Base-by-base conservation (phyloP, 1,284 basidiomycete genomes). In the Wallemia ichthyophaga region DNA sequence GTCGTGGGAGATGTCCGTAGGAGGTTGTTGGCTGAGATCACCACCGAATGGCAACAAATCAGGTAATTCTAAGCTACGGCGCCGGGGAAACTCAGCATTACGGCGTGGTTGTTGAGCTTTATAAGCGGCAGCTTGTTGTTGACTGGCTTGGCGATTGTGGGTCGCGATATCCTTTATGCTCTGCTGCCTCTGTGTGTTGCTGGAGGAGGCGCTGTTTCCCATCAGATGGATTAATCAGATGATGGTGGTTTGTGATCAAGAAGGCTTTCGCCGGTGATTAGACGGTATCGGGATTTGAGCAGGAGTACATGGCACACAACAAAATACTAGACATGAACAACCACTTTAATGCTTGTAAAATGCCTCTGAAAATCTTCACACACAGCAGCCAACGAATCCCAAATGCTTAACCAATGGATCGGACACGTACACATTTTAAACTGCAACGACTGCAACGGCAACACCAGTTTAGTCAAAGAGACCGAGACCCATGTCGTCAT, bases 401-500 rank as follows among this genome's bases (percentile, higher is more conserved):
- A 48, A 48, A 48, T 48, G 37, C 37, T 48, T 15, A 48, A 48
- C 37, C n/a, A 48, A 15, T 48, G 37, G n/a, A 48, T 48, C 37
- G 37, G 37, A 48, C 37, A 11, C 17, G 7, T 48, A 48, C 37
- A 48, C 9, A 48, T 17, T 21, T 48, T 48, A n/a, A n/a, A n/a
- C n/a, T n/a, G n/a, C n/a, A n/a, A n/a, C n/a, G n/a, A n/a, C n/a
- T n/a, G n/a, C 27, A 55, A 7, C 28, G 7, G 7, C 7, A 31
- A 17, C 7, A 31, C 17, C 28, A 13, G 71, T 64, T 78, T 75
- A 84, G 73, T 84, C 82, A 76, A 83, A 84, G 62, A 84, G 76
- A 75, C 82, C 81, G 75, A 84, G 83, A 71, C 82, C 85, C 86
- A 89, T 89, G 73, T 89, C 86, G 59, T 85, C 82, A 73, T 91